Percentiles rank a stretch among this genome's conserved stretches.
These are phyloP conservation scores for Isatis tinctoria DNA, from an alignment of 345 rosid species.

Conservation along the genomic window DNA sequence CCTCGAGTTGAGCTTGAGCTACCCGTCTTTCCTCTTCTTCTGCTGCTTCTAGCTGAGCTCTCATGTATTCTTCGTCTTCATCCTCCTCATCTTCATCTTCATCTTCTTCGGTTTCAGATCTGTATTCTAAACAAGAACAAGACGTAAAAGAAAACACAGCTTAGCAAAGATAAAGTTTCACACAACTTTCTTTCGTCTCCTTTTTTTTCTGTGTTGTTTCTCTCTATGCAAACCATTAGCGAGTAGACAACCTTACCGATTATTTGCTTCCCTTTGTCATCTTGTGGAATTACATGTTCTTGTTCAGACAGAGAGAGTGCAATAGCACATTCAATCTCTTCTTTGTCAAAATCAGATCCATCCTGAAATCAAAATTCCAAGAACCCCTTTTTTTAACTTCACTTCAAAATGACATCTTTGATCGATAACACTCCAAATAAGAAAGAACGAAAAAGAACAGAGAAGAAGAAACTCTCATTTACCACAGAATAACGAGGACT, in stretches of 20 bases:
- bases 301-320: constrained; percentile 78
- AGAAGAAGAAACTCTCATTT: not conserved
- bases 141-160: not conserved
- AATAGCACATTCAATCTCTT: constrained; percentile 74
- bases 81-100: constrained; percentile 19
- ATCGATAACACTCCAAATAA: not conserved
- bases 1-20: constrained; percentile 35
- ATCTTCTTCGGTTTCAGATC: constrained; percentile 45
- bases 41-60: constrained; percentile 37
- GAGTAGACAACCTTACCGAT: constrained; percentile 48
- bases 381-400: not conserved
- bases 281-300: constrained; percentile 54
- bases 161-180: constrained; percentile 8
- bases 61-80: constrained; percentile 28
- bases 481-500: constrained; percentile 66
- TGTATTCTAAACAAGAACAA: constrained; percentile 34
- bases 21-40: constrained; percentile 25
- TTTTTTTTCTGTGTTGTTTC: not conserved
- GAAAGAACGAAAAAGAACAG: not conserved
- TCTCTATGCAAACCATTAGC: not conserved
- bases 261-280: constrained; percentile 69
- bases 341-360: constrained; percentile 69
- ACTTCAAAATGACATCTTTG: not conserved
- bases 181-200: not conserved
- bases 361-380: constrained; percentile 48